Evolutionary conservation across 2,329 filamentous ascomycete species (phyloP).

Genomic region (Colletotrichum tropicicola): DNA sequence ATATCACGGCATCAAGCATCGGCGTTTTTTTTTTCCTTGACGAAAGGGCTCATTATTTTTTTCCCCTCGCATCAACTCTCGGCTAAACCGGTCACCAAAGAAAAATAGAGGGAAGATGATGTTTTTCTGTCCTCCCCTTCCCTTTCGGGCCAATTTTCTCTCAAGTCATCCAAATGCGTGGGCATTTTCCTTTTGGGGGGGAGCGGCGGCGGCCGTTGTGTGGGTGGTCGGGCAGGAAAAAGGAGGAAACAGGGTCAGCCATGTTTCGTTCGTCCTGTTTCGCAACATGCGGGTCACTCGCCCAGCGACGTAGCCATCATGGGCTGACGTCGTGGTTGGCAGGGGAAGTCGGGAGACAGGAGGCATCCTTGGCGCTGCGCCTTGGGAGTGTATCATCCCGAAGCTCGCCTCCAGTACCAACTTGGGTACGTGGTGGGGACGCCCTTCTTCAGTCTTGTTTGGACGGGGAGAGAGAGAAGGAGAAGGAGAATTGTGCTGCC

Average conservation of each 20-base stretch:
- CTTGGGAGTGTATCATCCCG: conserved; percentile 23
- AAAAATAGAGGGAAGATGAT: neutral
- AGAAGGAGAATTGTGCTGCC: neutral
- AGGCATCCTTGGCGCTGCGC: conserved; percentile 10
- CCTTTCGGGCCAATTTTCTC: neutral
- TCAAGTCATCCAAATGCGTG: conserved; percentile 6
- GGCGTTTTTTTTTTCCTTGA: conserved; percentile 28
- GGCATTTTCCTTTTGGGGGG: conserved; percentile 2
- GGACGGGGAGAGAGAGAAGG: neutral
- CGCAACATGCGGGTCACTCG: neutral
- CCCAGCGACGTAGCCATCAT: neutral
- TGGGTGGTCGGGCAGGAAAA: neutral
- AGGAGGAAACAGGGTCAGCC: neutral
- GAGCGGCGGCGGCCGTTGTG: neutral
- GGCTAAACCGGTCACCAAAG: no score
- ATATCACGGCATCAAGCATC: conserved; percentile 32
- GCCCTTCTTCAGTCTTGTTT: neutral
- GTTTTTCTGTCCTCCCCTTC: neutral
- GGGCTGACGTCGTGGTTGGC: neutral
- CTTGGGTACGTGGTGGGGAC: neutral
- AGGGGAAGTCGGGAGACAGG: conserved; percentile 8
- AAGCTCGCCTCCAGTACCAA: conserved; percentile 10
- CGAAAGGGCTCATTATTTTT: conserved; percentile 8
- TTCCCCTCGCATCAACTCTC: neutral
- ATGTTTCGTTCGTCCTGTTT: conserved; percentile 19